Percentiles rank a stretch among this genome's conserved stretches.
phyloP scores from a whole-genome alignment of 208 protist species.

The Leishmania tarentolae region DNA sequence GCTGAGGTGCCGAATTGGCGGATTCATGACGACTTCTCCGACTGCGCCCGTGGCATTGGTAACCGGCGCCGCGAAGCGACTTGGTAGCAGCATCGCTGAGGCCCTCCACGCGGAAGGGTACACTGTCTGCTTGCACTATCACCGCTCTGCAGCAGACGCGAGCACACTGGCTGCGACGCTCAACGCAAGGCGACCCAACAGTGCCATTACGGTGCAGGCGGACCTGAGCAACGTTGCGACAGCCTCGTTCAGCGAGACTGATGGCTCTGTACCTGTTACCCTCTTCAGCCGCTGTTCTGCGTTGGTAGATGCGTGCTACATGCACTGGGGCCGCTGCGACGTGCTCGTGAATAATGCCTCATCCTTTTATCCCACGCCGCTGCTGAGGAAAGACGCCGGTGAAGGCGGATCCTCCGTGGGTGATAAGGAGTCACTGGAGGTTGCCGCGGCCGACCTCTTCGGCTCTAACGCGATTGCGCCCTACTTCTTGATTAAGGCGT shows the following conservation, averaged over 20 bases:
- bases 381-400: conserved; percentile 24
- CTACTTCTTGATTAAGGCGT: conserved; percentile 58
- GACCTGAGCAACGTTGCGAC: conserved; percentile 25
- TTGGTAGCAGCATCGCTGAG: conserved; percentile 54
- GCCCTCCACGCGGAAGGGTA: conserved; percentile 55
- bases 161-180: conserved; percentile 44
- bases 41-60: conserved; percentile 51
- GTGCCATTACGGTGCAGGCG: conserved; percentile 33
- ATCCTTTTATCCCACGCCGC: conserved; percentile 68
- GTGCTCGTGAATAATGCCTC: conserved; percentile 90
- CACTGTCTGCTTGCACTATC: conserved; percentile 63
- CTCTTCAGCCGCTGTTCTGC: conserved; percentile 40
- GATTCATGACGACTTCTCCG: not conserved
- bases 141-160: conserved; percentile 37
- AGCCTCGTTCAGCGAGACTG: not conserved
- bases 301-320: conserved; percentile 53
- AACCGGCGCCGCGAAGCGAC: conserved; percentile 59
- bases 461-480: conserved; percentile 80
- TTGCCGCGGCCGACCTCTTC: conserved; percentile 47
- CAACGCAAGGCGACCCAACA: conserved; percentile 47
- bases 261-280: not conserved
- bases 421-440: conserved; percentile 18
- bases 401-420: not conserved
- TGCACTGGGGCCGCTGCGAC: conserved; percentile 68
- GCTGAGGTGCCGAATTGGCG: not conserved